phyloP scores from a whole-genome alignment of 495 filamentous ascomycete species.

The Annulohypoxylon bovei region DNA sequence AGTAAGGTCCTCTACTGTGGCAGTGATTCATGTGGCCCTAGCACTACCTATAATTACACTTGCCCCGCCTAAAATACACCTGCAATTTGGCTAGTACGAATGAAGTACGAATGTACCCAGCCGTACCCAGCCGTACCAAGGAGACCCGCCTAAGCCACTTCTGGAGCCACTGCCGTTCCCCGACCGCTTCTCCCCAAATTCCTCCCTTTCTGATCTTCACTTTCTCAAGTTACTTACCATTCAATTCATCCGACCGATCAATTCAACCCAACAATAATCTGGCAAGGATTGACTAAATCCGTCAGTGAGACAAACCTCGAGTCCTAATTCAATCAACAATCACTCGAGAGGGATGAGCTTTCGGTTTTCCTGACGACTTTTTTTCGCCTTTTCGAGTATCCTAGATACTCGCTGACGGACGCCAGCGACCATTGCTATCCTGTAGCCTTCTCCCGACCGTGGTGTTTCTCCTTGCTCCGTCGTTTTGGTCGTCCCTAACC shows the following conservation, averaged over 20 bases:
- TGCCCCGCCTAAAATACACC: conserved; percentile 29
- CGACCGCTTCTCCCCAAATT: conserved; percentile 44
- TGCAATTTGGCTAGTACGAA: conserved; percentile 37
- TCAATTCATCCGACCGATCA: conserved; percentile 31
- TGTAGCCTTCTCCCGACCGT: conserved; percentile 28
- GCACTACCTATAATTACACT: conserved; percentile 40
- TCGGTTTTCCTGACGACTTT: conserved; percentile 34
- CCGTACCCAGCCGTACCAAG: conserved; percentile 2
- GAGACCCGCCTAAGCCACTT: conserved; percentile 20
- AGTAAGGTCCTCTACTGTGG: conserved; percentile 31
- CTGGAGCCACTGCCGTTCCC: conserved; percentile 39
- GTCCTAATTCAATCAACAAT: conserved; percentile 27
- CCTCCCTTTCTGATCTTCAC: conserved; percentile 44
- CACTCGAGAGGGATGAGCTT: conserved; percentile 42
- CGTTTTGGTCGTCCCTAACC: conserved; percentile 5
- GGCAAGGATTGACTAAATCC: conserved; percentile 39
- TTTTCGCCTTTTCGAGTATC: conserved; percentile 41
- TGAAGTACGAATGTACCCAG: conserved; percentile 4
- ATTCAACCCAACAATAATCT: conserved; percentile 30
- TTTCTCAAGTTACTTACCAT: conserved; percentile 28
- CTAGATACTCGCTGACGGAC: conserved; percentile 37
- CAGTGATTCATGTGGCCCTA: conserved; percentile 29
- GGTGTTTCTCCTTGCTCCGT: conserved; percentile 5
- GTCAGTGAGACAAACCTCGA: conserved; percentile 32
- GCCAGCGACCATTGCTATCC: conserved; percentile 22